phyloP scores from a whole-genome alignment of 164 flowering plant genomes.

The Aristolochia contorta region DNA sequence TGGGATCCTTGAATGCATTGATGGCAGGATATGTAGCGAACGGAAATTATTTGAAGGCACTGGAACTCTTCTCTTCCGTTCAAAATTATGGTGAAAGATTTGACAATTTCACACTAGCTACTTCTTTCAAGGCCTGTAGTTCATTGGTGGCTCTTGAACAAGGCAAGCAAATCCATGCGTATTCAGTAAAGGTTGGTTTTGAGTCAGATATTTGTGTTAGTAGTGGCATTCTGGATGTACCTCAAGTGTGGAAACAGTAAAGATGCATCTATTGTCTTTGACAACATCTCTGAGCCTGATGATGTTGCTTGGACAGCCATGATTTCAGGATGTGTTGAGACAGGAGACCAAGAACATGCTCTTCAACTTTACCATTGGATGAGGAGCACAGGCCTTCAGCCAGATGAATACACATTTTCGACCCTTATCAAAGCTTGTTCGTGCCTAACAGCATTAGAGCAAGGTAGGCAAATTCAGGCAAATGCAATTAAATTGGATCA shows the following conservation, averaged over 20 bases:
- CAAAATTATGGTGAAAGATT: slow-evolving; percentile 23
- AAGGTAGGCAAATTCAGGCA: slow-evolving; percentile 52
- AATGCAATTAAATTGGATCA: slow-evolving; percentile 33
- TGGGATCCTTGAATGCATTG: slow-evolving; percentile 48
- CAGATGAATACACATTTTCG: slow-evolving; percentile 47
- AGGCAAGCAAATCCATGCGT: slow-evolving; percentile 48
- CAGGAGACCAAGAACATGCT: slow-evolving; percentile 39
- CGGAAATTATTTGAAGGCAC: slow-evolving; percentile 27
- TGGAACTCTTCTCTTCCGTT: slow-evolving; percentile 26
- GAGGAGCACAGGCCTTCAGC: slow-evolving; percentile 31
- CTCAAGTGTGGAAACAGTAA: slow-evolving; percentile 37
- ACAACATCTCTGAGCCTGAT: slow-evolving; percentile 28
- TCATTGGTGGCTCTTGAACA: slow-evolving; percentile 21
- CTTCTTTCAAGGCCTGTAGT: slow-evolving; percentile 40
- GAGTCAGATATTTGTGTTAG: slow-evolving; percentile 33
- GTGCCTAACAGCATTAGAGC: slow-evolving; percentile 33
- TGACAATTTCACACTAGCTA: slow-evolving; percentile 38
- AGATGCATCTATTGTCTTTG: slow-evolving; percentile 29
- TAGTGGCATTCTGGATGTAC: slow-evolving; percentile 46
- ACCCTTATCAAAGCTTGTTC: slow-evolving; percentile 53
- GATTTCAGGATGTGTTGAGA: slow-evolving; percentile 49
- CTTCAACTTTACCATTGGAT: slow-evolving; percentile 30
- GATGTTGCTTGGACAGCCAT: slow-evolving; percentile 53
- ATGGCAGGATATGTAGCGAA: slow-evolving; percentile 36
- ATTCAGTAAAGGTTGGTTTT: slow-evolving; percentile 27